These are phyloP conservation scores for Candida neerlandica DNA, from an alignment of 1,139 yeast species.

Conservation along the genomic window DNA sequence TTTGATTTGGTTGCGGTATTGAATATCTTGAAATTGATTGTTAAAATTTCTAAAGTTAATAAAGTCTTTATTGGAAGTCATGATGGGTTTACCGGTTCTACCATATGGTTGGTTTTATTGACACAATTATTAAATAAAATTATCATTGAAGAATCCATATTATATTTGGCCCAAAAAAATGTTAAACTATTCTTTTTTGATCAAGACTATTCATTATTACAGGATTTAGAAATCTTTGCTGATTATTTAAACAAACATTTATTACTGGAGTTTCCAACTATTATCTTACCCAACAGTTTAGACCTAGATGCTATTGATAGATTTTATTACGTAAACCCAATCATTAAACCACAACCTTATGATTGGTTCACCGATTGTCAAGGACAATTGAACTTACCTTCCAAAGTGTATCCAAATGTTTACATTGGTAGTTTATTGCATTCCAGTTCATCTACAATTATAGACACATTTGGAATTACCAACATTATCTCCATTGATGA, in stretches of 20 bases:
- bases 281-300: slow-evolving; percentile 11
- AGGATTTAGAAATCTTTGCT: slow-evolving; percentile 34
- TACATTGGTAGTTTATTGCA: slow-evolving; percentile 41
- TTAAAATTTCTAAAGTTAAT: slow-evolving; percentile 24
- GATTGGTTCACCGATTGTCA: slow-evolving; percentile 40
- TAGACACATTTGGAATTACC: slow-evolving; percentile 26
- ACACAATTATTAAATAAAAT: slow-evolving; percentile 24
- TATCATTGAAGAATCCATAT: slow-evolving; percentile 28
- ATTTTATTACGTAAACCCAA: slow-evolving; percentile 9
- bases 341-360: slow-evolving; percentile 10
- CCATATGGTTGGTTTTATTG: slow-evolving; percentile 31
- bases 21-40: slow-evolving; percentile 35
- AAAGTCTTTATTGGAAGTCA: slow-evolving; percentile 36
- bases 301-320: slow-evolving; percentile 10
- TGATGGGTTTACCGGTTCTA: slow-evolving; percentile 47
- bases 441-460: slow-evolving; percentile 36
- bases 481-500: slow-evolving; percentile 41
- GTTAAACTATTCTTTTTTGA: slow-evolving; percentile 36
- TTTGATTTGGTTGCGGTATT: slow-evolving; percentile 30
- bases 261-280: slow-evolving; percentile 12
- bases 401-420: slow-evolving; percentile 31
- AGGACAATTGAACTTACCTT: slow-evolving; percentile 42
- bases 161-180: slow-evolving; percentile 18
- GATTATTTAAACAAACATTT: slow-evolving; percentile 15
- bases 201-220: slow-evolving; percentile 34